These are phyloP conservation scores for Cladophialophora psammophila DNA, from an alignment of 2,329 filamentous ascomycete genomes.

Conservation along the genomic window DNA sequence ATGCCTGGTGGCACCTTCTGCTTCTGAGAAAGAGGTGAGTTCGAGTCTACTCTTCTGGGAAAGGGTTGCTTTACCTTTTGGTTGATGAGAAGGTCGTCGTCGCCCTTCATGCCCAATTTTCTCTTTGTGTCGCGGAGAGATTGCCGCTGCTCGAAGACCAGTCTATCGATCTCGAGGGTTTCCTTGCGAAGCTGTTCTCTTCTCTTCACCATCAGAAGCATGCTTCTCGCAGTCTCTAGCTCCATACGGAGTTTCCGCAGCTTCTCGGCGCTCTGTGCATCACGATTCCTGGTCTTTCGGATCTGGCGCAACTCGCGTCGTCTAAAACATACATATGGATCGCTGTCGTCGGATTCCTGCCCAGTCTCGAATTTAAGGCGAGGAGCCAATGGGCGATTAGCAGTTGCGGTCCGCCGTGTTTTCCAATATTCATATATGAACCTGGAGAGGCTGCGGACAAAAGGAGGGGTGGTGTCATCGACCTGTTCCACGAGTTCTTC, in stretches of 20 bases:
- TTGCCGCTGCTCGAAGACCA: slow-evolving; percentile 81
- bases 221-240: slow-evolving; percentile 83
- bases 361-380: slow-evolving; percentile 84
- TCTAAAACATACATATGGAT: slow-evolving; percentile 98
- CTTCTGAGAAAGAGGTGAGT: slow-evolving; percentile 61
- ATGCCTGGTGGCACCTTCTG: slow-evolving; percentile 72
- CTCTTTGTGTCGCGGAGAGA: slow-evolving; percentile 88
- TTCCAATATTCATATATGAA: slow-evolving; percentile 92
- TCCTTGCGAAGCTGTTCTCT: slow-evolving; percentile 83
- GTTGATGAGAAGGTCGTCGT: slow-evolving; percentile 94
- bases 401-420: slow-evolving; percentile 68
- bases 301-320: slow-evolving; percentile 92
- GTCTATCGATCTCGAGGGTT: slow-evolving; percentile 74
- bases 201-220: slow-evolving; percentile 78
- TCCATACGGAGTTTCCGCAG: slow-evolving; percentile 89
- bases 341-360: slow-evolving; percentile 90
- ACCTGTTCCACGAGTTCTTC: slow-evolving; percentile 76
- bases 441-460: slow-evolving; percentile 69
- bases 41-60: slow-evolving; percentile 45
- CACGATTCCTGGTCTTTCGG: slow-evolving; percentile 90
- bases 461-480: slow-evolving; percentile 63
- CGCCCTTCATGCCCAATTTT: slow-evolving; percentile 85
- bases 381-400: slow-evolving; percentile 77
- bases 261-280: slow-evolving; percentile 93
- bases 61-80: slow-evolving; percentile 67